A percentile compares a stretch with the other conserved stretches of the same genome.
These are phyloP conservation scores for Spiromastix sp. DNA, from an alignment of 2,329 filamentous ascomycete species.

Conservation along the genomic window DNA sequence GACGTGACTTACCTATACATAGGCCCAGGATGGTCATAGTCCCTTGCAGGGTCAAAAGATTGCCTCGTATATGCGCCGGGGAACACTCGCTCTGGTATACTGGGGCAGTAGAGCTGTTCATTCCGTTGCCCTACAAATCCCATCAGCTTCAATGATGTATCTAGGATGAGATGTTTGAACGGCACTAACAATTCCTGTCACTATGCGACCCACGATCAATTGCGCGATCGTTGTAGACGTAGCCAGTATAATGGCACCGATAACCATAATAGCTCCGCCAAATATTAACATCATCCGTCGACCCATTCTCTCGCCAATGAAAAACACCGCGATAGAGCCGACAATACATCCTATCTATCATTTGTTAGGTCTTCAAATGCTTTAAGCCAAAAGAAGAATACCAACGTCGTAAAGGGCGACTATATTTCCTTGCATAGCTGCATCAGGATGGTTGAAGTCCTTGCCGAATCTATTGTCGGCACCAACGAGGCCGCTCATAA, in stretches of 20 bases:
- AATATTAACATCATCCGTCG: constrained; percentile 31
- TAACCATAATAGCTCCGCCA: constrained; percentile 20
- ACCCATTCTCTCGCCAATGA: constrained; percentile 33
- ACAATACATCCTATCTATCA: too few species aligned
- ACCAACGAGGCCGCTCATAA: constrained; percentile 19
- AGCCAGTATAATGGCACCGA: constrained; percentile 17
- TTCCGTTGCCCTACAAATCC: constrained; percentile 16
- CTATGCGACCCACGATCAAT: constrained; percentile 17
- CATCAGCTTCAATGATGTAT: too few species aligned
- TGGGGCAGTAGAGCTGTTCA: constrained; percentile 17
- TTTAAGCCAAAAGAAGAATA: too few species aligned
- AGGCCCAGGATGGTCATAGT: constrained; percentile 15
- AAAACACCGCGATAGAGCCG: constrained; percentile 20
- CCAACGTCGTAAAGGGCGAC: constrained; percentile 18
- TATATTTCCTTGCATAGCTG: constrained; percentile 15
- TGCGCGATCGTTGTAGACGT: constrained; percentile 12
- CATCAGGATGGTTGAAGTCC: not conserved
- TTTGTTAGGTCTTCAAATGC: too few species aligned
- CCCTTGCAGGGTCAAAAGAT: constrained; percentile 32
- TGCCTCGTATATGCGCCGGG: constrained; percentile 30
- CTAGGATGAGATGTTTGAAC: too few species aligned
- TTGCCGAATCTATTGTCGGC: not conserved
- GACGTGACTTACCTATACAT: constrained; percentile 19
- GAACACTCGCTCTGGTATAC: constrained; percentile 16
- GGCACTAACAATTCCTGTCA: constrained; percentile 16